Base-by-base conservation (phyloP, 2,329 filamentous ascomycete species). In the Aspergillus uvarum region DNA sequence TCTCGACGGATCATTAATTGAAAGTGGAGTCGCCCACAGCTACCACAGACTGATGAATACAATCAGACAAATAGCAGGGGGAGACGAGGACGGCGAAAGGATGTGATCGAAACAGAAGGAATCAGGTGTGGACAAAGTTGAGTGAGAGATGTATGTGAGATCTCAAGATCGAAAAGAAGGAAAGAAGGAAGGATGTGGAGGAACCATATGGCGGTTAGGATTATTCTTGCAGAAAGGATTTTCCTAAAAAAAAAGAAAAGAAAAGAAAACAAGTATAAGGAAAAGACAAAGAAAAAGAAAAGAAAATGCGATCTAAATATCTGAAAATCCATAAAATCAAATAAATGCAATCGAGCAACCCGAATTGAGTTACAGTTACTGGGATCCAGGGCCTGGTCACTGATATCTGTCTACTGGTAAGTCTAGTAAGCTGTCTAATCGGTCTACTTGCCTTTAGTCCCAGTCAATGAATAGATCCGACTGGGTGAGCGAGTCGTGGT, bases 1-100 rank as follows among this genome's bases (percentile, higher is more conserved):
- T 63, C 62, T 59, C 48, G 54, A 59, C 58, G 54, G 59, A 57
- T 58, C 57, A 67, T 64, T 60, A 59, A 57, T 32, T 49, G 58
- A 29, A 5, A 44, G 64, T 66, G 64, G 64, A 62, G 63, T 51
- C 49, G 42, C 48, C 38, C 24, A 58, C 47, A 35, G 42, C 32
- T 29, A 54, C 31, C 24, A 53, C 58, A 56, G 31, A 47, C 19
- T 59, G 61, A 54, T 60, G 29, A 44, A 52, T 47, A 51, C 32
- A 31, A 59, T 50, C 29, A 51, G 58, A 58, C 53, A 60, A 42
- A 49, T 32, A 51, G 51, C 38, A 60, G 44, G 54, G 38, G 19
- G 52, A n/a, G 26, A 49, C 22, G 51, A 58, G 31, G 51, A 54
- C 38, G 24, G 26, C 47, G 38, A 32, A 52, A 44, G 42, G 21